These are phyloP conservation scores for Alternaria sp. DNA, from an alignment of 2,329 filamentous ascomycete genomes.

Conservation along the genomic window DNA sequence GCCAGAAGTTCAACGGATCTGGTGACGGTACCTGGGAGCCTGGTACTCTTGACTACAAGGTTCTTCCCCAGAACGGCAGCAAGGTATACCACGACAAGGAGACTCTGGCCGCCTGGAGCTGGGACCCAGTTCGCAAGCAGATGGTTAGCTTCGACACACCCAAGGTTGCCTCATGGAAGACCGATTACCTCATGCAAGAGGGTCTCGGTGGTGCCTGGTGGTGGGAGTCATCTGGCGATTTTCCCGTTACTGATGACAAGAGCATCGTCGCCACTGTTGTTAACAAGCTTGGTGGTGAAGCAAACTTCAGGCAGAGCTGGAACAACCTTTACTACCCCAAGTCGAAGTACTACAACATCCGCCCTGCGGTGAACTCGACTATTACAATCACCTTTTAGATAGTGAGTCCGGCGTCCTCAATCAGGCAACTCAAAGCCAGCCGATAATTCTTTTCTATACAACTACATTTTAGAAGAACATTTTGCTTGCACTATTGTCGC, in stretches of 20 bases:
- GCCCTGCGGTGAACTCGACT: constrained; percentile 11
- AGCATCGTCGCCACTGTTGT: constrained; percentile 27
- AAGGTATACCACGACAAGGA: constrained; percentile 32
- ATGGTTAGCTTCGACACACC: constrained; percentile 41
- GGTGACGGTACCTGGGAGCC: constrained; percentile 36
- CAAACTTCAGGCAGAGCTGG: constrained; percentile 7
- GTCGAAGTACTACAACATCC: constrained; percentile 36
- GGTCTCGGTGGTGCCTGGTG: constrained; percentile 43
- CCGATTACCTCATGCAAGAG: constrained; percentile 33
- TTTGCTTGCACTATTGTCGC: neutral
- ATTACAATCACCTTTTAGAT: neutral
- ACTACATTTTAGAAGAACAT: neutral
- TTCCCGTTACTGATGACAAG: constrained; percentile 21
- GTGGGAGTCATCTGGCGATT: constrained; percentile 41
- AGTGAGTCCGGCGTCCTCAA: neutral
- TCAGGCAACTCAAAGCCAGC: neutral
- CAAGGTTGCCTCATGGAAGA: constrained; percentile 32
- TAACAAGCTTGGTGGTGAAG: constrained; percentile 26
- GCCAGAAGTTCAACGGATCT: constrained; percentile 36
- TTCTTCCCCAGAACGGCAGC: constrained; percentile 33
- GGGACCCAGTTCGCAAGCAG: constrained; percentile 27
- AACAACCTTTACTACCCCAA: constrained; percentile 34
- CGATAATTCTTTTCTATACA: neutral
- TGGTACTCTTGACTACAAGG: constrained; percentile 41
- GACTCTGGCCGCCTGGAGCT: constrained; percentile 31